Evolutionary conservation across 768 basidiomycete genomes (phyloP).

Genomic region (Tricholomella constricta): DNA sequence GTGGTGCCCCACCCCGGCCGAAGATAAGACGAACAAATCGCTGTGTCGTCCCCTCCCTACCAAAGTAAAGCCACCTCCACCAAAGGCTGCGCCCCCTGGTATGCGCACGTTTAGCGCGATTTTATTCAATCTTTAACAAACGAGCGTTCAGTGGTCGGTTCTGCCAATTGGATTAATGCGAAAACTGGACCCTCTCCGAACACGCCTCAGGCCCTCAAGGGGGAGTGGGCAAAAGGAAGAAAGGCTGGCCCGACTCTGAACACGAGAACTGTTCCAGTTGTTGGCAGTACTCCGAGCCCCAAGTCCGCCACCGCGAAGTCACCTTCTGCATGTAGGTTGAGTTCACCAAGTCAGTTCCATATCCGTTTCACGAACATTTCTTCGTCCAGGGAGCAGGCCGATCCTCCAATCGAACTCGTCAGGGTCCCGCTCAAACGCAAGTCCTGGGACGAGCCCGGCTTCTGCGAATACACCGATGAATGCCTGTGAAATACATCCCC

Average conservation of each 20-base stretch:
- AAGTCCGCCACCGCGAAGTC: not conserved
- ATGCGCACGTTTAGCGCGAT: not conserved
- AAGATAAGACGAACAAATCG: constrained; percentile 45
- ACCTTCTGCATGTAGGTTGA: constrained; percentile 8
- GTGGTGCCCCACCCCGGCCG: constrained; percentile 42
- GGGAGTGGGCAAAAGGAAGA: constrained; percentile 21
- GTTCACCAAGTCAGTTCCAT: not conserved
- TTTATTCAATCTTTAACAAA: not conserved
- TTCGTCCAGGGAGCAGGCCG: constrained; percentile 24
- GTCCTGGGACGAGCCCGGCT: constrained; percentile 1
- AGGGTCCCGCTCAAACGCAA: not conserved
- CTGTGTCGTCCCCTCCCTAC: constrained; percentile 48
- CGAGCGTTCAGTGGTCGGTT: constrained; percentile 39
- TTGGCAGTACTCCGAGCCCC: not conserved
- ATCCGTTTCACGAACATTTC: not conserved
- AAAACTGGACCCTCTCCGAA: constrained; percentile 8
- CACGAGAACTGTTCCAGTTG: not conserved
- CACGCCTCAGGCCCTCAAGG: constrained; percentile 12
- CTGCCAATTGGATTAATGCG: constrained; percentile 12
- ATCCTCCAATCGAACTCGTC: constrained; percentile 10
- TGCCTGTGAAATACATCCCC: constrained; percentile 7
- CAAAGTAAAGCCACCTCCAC: constrained; percentile 33
- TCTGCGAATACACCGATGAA: not conserved
- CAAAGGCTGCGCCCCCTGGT: constrained; percentile 28
- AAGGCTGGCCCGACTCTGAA: not conserved